These are phyloP conservation scores for Plasmodium vivax DNA, from an alignment of 169 alveolate genomes.

Conservation along the genomic window DNA sequence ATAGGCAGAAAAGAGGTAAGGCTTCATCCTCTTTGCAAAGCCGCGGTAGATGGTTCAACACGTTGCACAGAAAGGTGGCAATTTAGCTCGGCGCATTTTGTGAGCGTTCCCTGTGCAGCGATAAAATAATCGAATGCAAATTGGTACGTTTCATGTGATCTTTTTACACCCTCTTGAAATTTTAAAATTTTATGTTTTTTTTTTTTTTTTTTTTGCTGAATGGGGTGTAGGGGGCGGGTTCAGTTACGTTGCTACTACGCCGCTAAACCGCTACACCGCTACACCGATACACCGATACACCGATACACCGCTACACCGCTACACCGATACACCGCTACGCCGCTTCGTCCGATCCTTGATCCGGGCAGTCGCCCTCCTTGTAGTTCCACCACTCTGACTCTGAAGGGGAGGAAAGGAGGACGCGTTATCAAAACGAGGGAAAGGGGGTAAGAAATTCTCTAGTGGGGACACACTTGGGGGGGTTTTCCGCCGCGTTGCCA, in stretches of 20 bases:
- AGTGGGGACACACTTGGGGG: neutral
- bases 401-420: neutral
- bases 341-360: neutral
- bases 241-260: neutral
- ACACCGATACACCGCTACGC: neutral
- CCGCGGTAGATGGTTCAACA: neutral
- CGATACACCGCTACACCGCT: too few relatives aligned
- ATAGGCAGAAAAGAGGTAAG: neutral
- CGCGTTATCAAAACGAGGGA: neutral
- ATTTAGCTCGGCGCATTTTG: neutral
- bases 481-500: neutral
- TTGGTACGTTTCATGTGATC: neutral
- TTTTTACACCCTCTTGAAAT: neutral
- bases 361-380: neutral
- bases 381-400: constrained; percentile 70
- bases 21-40: neutral
- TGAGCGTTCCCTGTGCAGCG: neutral
- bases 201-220: neutral
- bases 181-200: too few relatives aligned
- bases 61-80: neutral
- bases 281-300: neutral
- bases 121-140: neutral
- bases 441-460: neutral
- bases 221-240: neutral
- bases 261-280: too few relatives aligned